Evolutionary conservation across 1,284 basidiomycete species (phyloP).

Genomic region (Apiotrichum sp.): DNA sequence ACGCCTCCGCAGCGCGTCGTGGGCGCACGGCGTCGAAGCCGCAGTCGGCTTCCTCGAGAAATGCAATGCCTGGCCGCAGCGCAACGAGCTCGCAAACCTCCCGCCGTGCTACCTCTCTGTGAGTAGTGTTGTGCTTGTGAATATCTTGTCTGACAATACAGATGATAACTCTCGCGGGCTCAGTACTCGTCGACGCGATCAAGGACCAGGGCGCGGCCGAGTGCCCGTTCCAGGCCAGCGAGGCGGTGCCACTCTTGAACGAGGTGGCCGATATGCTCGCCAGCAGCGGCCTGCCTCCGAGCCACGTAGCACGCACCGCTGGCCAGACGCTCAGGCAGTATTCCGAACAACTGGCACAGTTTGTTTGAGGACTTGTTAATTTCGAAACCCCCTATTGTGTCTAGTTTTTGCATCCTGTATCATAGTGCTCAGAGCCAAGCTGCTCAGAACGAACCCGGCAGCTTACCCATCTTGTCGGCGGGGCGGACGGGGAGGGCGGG

Average conservation of each 20-base stretch:
- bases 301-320: slow-evolving; percentile 22
- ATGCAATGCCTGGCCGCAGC: slow-evolving; percentile 24
- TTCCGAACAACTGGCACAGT: slow-evolving; percentile 15
- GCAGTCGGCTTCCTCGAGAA: slow-evolving; percentile 29
- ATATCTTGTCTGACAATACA: not conserved
- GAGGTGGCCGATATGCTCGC: slow-evolving; percentile 25
- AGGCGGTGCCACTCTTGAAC: slow-evolving; percentile 19
- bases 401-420: too few species aligned
- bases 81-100: slow-evolving; percentile 23
- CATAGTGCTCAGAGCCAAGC: too few species aligned
- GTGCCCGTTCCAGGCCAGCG: slow-evolving; percentile 10
- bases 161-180: slow-evolving; percentile 22
- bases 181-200: slow-evolving; percentile 16
- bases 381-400: too few species aligned
- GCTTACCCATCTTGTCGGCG: not conserved
- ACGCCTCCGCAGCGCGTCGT: slow-evolving; percentile 4
- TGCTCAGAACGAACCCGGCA: not conserved
- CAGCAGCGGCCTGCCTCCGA: slow-evolving; percentile 21
- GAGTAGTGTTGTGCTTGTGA: not conserved
- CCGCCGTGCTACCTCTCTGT: slow-evolving; percentile 29
- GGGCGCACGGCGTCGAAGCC: slow-evolving; percentile 20
- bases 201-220: slow-evolving; percentile 12
- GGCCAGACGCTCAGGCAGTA: slow-evolving; percentile 18
- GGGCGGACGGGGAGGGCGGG: not conserved
- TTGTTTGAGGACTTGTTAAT: not conserved